Base-by-base conservation (phyloP, 2,329 filamentous ascomycete genomes). In the Chaetomium sp. region DNA sequence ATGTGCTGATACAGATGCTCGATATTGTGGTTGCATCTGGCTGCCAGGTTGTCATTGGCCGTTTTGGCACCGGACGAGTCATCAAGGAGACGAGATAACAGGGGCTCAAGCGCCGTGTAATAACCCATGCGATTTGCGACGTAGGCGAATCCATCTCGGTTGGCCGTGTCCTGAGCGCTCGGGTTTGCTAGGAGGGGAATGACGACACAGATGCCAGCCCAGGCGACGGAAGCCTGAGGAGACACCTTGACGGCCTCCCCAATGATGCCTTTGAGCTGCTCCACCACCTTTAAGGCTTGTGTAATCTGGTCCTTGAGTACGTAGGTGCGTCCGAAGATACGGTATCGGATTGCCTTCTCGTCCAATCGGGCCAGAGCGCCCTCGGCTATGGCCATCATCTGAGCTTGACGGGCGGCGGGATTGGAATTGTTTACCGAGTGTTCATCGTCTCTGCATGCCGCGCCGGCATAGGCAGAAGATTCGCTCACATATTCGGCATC, bases 171-270 rank as follows among this genome's bases (percentile, higher is more conserved):
- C 12, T 70, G 74, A 0, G 68, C 65, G 7, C 21, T 62, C 2
- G 73, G 73, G 51, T 74, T 75, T 9, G 69, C 75, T 35, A 79
- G 70, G 2, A 78, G 69, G 0, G 76, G 76, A 1, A 79, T 71
- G 50, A 78, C 54, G 23, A 77, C 57, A 66, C 71, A 76, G 67
- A 79, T 74, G 68, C 78, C 79, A 3, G 72, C 72, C 74, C 73
- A 75, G 2, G 65, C 72, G 7, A 76, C 57, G 5, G 74, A 75
- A 21, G 73, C 76, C 54, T 74, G 68, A 1, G 75, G 74, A 1
- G 71, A 74, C 8, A 53, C 71, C 60, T 73, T 72, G 54, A 74
- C 70, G 21, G 72, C 75, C 9, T 72, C 65, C 12, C 60, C 60
- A 29, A 76, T 67, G 35, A 64, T 69, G 49, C 57, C 55, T 54